Evolutionary conservation across 1,284 basidiomycete genomes (phyloP).

Genomic region (Ceratobasidium sp.): DNA sequence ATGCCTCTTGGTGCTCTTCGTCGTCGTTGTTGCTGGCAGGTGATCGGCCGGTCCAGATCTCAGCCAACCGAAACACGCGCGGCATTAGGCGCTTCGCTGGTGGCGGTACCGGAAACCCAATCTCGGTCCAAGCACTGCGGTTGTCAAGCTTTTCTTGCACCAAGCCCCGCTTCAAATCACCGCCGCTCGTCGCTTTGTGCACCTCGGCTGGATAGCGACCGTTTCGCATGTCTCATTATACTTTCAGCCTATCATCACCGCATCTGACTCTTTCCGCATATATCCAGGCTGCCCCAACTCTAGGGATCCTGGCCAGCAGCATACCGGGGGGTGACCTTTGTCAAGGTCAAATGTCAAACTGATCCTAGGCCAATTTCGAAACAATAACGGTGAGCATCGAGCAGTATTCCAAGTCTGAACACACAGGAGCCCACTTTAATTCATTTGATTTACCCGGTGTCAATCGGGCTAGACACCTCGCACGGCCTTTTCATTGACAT

Average conservation of each 20-base stretch:
- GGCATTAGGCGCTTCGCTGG: slow-evolving; percentile 1
- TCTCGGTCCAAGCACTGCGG: neutral
- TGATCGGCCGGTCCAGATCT: slow-evolving; percentile 28
- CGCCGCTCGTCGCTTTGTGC: neutral
- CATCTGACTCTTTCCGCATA: neutral
- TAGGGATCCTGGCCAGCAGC: neutral
- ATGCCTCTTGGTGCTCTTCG: neutral
- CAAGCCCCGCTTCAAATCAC: neutral
- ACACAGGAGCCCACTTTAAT: neutral
- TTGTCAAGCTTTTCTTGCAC: neutral
- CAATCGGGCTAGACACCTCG: neutral
- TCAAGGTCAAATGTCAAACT: neutral
- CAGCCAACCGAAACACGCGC: slow-evolving; percentile 19
- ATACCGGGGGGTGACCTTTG: neutral
- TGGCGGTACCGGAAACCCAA: slow-evolving; percentile 3
- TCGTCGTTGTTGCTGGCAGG: slow-evolving; percentile 23
- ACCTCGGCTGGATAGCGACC: neutral
- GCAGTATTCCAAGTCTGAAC: too few species aligned
- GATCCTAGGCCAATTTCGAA: neutral
- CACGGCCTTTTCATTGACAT: neutral
- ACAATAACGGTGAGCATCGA: neutral
- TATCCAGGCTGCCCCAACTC: neutral
- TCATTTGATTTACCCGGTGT: neutral
- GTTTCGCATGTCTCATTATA: neutral
- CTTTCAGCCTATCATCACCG: neutral